A percentile compares a stretch with the other conserved stretches of the same genome.
These are phyloP conservation scores for Escovopsis sp. DNA, from an alignment of 2,329 filamentous ascomycete species.

Conservation along the genomic window DNA sequence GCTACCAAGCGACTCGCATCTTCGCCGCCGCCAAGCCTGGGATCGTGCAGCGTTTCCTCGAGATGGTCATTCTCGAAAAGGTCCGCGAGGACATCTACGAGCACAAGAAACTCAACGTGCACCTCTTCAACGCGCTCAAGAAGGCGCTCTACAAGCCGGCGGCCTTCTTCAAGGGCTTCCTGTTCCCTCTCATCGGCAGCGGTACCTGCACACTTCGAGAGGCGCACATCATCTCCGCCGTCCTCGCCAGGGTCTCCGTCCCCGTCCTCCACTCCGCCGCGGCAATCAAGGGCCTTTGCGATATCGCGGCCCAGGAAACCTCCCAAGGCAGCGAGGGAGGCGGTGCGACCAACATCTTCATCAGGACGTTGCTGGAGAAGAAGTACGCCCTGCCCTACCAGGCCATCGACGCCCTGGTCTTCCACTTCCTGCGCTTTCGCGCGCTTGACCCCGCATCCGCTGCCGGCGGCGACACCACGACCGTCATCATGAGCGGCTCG, in stretches of 20 bases:
- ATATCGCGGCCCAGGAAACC: slow-evolving; percentile 85
- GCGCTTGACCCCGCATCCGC: slow-evolving; percentile 46
- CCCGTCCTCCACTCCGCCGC: slow-evolving; percentile 87
- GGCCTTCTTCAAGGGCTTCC: slow-evolving; percentile 90
- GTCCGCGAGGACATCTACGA: slow-evolving; percentile 93
- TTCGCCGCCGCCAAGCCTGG: slow-evolving; percentile 75
- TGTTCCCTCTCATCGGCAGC: slow-evolving; percentile 75
- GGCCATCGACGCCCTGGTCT: slow-evolving; percentile 85
- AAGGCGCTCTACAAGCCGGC: slow-evolving; percentile 87
- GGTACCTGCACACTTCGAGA: slow-evolving; percentile 86
- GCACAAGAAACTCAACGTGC: slow-evolving; percentile 86
- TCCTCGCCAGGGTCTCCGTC: slow-evolving; percentile 70
- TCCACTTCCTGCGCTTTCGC: slow-evolving; percentile 88
- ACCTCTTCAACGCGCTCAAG: slow-evolving; percentile 85
- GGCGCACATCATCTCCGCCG: slow-evolving; percentile 78
- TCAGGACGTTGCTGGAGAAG: slow-evolving; percentile 85
- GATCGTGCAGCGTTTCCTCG: slow-evolving; percentile 71
- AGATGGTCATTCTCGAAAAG: slow-evolving; percentile 71
- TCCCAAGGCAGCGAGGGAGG: slow-evolving; percentile 70
- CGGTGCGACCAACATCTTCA: slow-evolving; percentile 88
- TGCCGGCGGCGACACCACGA: slow-evolving; percentile 37
- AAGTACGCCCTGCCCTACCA: slow-evolving; percentile 93
- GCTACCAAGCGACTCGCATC: slow-evolving; percentile 79
- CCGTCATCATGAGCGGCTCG: slow-evolving; percentile 26
- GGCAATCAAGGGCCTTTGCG: slow-evolving; percentile 79